Evolutionary conservation across 2,329 filamentous ascomycete species (phyloP), one percentile per base, ranked within the genome.

Genomic region (Remersonia thermophila): DNA sequence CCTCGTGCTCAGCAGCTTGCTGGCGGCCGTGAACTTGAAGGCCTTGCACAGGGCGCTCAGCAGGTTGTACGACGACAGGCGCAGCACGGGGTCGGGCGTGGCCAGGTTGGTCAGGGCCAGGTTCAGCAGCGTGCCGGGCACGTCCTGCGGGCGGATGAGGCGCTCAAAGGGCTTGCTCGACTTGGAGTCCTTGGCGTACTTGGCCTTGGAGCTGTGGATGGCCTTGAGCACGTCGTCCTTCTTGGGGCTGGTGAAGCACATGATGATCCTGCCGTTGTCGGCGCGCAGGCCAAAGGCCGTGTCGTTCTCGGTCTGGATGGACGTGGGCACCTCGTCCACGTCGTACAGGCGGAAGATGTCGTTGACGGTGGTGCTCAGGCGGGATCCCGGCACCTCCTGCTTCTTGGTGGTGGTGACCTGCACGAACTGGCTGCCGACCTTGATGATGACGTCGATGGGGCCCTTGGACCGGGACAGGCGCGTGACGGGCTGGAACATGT

Each of bases 381-480:
- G 69, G 41, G 74, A 66, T 4, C 69, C 71, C 13, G 77, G 71
- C 31, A 82, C 69, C 43, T 82, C 77, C 49, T 80, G 76, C 47
- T 78, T 80, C 52, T 78, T 77, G 7, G 69, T 67, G 4, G 77
- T 81, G 3, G 77, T 79, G 26, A 82, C 69, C 50, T 82, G 77
- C 6, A 82, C 72, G 47, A 79, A 82, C 46, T 80, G 75, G 47
- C 67, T 77, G 27, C 77, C 77, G 15, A 82, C 70, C 53, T 78
- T 80, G 50, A 82, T 76, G 18, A 69, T 61, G 4, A 82, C 77
- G 23, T 81, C 77, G 25, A 80, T 76, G 48, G 77, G 76, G n/a
- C 77, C 77, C 47, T 77, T 78, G 2, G 75, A 77, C 48, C 78
- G 78, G 2, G 77, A 81, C 27, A 81, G 59, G 30, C 75, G 62